Percentiles rank a stretch among this genome's conserved stretches.
Evolutionary conservation across 805 yeast genomes (phyloP).

Genomic region (Cyberlindnera suaveolens): DNA sequence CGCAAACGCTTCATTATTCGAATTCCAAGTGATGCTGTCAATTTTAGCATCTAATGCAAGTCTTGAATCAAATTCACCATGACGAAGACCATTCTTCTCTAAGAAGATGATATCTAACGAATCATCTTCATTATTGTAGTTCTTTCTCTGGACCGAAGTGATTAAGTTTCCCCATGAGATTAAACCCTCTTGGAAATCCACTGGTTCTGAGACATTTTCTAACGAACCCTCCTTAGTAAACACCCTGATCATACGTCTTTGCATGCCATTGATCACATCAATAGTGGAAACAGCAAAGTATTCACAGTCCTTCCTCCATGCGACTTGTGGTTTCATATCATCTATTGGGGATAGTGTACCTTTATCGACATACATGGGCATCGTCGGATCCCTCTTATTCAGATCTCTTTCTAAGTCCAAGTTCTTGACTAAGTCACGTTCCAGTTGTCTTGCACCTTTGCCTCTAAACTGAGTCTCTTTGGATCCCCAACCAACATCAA

Average conservation of each 20-base stretch:
- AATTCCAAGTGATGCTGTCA: constrained; percentile 65
- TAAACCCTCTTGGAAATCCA: constrained; percentile 68
- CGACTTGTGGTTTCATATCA: constrained; percentile 38
- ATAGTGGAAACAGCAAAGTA: constrained; percentile 63
- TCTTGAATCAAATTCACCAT: constrained; percentile 75
- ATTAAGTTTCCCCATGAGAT: constrained; percentile 87
- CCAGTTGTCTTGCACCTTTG: constrained; percentile 76
- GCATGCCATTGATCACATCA: constrained; percentile 34
- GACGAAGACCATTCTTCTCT: constrained; percentile 89
- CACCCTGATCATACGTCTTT: constrained; percentile 76
- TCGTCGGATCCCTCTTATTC: constrained; percentile 82
- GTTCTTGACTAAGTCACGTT: constrained; percentile 47
- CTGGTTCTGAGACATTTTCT: constrained; percentile 84
- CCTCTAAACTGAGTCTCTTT: constrained; percentile 96
- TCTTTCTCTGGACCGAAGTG: constrained; percentile 70
- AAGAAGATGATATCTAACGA: constrained; percentile 61
- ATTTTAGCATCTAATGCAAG: constrained; percentile 47
- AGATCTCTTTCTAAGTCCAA: constrained; percentile 63
- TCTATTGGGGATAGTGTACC: constrained; percentile 63
- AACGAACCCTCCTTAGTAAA: constrained; percentile 73
- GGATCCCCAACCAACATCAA: constrained; percentile 98
- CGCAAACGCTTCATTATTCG: constrained; percentile 72
- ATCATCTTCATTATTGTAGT: constrained; percentile 26
- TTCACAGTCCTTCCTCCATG: constrained; percentile 97
- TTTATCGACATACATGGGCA: constrained; percentile 61